Conservation (phyloP, 2,329 filamentous ascomycete species). For the Colletotrichum viniferum region DNA sequence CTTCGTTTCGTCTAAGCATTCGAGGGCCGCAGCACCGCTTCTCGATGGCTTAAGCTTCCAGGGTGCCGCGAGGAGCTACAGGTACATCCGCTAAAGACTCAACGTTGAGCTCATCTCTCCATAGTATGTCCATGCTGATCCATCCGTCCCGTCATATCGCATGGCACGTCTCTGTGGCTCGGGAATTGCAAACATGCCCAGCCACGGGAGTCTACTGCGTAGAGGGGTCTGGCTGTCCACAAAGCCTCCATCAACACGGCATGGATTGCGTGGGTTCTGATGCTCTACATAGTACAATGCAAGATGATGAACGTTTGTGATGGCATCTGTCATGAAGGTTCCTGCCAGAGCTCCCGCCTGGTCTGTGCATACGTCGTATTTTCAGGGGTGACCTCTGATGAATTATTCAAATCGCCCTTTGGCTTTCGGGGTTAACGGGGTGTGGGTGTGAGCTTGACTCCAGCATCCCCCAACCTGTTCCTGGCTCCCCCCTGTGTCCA, state of each 20-base stretch:
- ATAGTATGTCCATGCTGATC: background rate
- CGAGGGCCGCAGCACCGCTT: background rate
- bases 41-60: background rate
- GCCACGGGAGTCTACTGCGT: background rate
- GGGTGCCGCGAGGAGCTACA: background rate
- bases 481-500: background rate
- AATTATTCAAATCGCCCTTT: background rate
- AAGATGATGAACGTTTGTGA: background rate
- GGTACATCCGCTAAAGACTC: background rate
- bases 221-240: background rate
- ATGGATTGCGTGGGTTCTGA: background rate
- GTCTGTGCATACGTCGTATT: background rate
- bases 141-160: background rate
- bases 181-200: background rate
- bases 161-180: background rate
- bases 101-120: background rate
- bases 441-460: background rate
- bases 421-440: conserved; percentile 5
- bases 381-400: background rate
- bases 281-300: background rate
- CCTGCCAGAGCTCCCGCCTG: background rate
- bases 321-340: background rate
- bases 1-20: conserved; percentile 4
- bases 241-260: background rate
- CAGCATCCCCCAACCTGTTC: background rate